A percentile compares a stretch with the other conserved stretches of the same genome.
phyloP scores from a whole-genome alignment of 768 basidiomycete genomes.

The Lentinula guzmanii region DNA sequence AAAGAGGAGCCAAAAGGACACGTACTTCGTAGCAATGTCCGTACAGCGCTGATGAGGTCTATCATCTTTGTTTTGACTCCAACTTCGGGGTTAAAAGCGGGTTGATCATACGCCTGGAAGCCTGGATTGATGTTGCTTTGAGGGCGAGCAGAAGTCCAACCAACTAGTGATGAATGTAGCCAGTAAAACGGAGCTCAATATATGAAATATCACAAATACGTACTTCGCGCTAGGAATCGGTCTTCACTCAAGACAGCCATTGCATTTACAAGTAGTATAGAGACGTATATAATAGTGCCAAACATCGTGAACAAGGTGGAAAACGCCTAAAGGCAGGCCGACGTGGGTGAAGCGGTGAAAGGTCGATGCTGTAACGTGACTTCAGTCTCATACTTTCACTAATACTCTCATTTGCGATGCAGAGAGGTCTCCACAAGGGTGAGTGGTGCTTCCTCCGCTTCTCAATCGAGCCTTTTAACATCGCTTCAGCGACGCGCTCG shows the following conservation, averaged over 20 bases:
- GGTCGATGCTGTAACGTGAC: constrained; percentile 9
- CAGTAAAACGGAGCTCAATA: background rate
- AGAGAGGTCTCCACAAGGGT: constrained; percentile 6
- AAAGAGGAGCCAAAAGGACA: constrained; percentile 17
- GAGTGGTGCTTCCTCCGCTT: background rate
- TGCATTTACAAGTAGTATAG: constrained; percentile 86
- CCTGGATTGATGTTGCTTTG: constrained; percentile 52
- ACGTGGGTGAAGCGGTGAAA: constrained; percentile 10
- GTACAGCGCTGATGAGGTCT: constrained; percentile 89
- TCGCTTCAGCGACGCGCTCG: background rate
- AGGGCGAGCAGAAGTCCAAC: constrained; percentile 74
- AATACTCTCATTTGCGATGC: constrained; percentile 8
- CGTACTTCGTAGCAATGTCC: constrained; percentile 97
- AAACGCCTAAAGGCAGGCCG: background rate
- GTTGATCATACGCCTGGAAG: constrained; percentile 65
- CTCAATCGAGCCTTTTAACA: background rate
- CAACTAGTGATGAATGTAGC: constrained; percentile 50
- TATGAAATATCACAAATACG: constrained; percentile 22
- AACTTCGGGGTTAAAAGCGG: constrained; percentile 54
- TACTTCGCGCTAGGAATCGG: constrained; percentile 89
- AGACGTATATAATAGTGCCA: constrained; percentile 78
- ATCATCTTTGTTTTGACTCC: constrained; percentile 82
- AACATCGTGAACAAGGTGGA: constrained; percentile 23
- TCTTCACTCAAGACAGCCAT: constrained; percentile 96
- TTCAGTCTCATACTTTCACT: constrained; percentile 1